A percentile compares a stretch with the other conserved stretches of the same genome.
phyloP scores from a whole-genome alignment of 2,329 filamentous ascomycete genomes.

The Ilyonectria mors-panacis region DNA sequence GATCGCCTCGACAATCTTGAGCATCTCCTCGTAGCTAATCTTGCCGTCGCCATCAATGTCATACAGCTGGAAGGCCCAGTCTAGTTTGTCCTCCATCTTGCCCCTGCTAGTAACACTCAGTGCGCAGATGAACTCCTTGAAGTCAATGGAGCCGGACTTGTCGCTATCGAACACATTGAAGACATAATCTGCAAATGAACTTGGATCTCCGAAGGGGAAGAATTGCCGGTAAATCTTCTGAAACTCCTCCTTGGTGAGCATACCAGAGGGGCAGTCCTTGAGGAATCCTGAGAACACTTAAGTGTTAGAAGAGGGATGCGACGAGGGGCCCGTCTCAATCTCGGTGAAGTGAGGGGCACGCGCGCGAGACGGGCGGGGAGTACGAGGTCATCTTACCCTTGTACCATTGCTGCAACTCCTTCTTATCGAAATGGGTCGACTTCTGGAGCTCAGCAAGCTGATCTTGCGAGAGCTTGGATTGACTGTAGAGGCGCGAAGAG shows the following conservation, averaged over 20 bases:
- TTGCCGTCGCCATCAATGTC: constrained; percentile 99
- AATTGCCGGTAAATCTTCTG: constrained; percentile 99
- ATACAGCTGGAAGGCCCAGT: constrained; percentile 99
- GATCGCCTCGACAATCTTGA: constrained; percentile 98
- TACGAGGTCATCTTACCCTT: constrained; percentile 77
- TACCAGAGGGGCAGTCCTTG: constrained; percentile 97
- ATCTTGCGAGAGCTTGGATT: constrained; percentile 97
- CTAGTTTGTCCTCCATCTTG: constrained; percentile 99
- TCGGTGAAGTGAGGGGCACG: constrained; percentile 19
- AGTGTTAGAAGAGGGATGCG: constrained; percentile 32
- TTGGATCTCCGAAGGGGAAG: constrained; percentile 98
- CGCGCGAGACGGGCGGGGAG: constrained; percentile 8
- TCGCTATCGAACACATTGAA: constrained; percentile 99
- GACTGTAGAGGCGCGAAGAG: constrained; percentile 67
- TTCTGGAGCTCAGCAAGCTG: constrained; percentile 96
- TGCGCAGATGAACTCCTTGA: constrained; percentile 99
- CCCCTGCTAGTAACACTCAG: constrained; percentile 96
- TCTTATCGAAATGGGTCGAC: constrained; percentile 99
- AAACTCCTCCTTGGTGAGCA: constrained; percentile 98
- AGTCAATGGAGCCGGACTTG: constrained; percentile 97
- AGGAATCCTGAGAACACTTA: constrained; percentile 79
- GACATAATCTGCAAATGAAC: constrained; percentile 97
- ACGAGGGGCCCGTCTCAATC: constrained; percentile 1
- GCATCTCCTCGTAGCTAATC: constrained; percentile 99
- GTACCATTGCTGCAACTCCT: constrained; percentile 99